phyloP scores from a whole-genome alignment of 345 rosid genomes.

The Brassica nigra region DNA sequence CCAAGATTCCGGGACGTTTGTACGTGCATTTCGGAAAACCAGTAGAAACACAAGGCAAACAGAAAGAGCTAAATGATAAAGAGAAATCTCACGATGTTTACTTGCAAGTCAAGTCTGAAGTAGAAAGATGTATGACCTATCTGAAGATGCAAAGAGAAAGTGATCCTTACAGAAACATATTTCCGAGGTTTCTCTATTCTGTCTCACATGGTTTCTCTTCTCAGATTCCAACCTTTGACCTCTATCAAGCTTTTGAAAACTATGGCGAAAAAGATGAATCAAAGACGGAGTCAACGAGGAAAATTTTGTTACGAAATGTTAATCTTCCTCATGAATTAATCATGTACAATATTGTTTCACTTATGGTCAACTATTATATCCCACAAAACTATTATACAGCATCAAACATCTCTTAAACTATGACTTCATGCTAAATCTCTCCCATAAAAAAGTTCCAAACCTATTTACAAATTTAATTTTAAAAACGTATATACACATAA shows the following conservation, averaged over 20 bases:
- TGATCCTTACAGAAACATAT: constrained; percentile 59
- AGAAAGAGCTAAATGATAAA: constrained; percentile 48
- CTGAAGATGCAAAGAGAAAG: constrained; percentile 55
- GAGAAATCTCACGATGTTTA: constrained; percentile 54
- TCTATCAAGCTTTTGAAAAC: constrained; percentile 5
- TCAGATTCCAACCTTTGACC: constrained; percentile 64
- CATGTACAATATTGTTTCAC: background rate
- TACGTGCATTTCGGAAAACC: constrained; percentile 74
- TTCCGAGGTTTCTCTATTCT: constrained; percentile 48
- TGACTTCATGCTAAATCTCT: no score
- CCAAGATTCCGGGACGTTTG: constrained; percentile 72
- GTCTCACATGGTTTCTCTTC: constrained; percentile 46
- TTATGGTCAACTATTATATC: background rate
- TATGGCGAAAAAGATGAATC: background rate
- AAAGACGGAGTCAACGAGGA: background rate
- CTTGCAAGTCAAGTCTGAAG: constrained; percentile 58
- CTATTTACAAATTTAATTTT: no score
- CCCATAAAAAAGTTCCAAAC: no score
- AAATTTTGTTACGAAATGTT: background rate
- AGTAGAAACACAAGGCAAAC: constrained; percentile 65
- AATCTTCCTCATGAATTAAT: background rate
- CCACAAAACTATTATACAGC: background rate
- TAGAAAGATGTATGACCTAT: constrained; percentile 54
- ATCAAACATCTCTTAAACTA: no score
- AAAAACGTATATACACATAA: no score